Evolutionary conservation across 2,329 filamentous ascomycete genomes (phyloP).

Genomic region (Pseudogymnoascus sp.): DNA sequence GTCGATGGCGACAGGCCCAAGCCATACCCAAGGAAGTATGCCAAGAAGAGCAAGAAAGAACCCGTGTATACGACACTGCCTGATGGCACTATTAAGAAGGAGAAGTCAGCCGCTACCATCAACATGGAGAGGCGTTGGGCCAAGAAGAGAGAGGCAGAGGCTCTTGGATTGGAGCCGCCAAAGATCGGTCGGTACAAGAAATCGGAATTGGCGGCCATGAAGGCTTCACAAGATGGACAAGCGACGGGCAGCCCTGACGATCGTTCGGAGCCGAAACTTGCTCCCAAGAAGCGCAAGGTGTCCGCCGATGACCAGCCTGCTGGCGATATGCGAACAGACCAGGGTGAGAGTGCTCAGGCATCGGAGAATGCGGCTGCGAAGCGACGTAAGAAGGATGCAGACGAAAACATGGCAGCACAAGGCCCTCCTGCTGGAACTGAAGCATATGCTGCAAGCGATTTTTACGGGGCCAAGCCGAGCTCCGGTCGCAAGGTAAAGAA

Average conservation of each 20-base stretch:
- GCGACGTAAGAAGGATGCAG: background rate
- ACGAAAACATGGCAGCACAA: background rate
- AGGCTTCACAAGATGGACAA: constrained; percentile 1
- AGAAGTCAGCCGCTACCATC: constrained; percentile 11
- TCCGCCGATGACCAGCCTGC: background rate
- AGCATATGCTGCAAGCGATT: background rate
- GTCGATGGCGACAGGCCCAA: background rate
- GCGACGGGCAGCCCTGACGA: background rate
- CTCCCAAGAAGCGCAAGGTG: constrained; percentile 3
- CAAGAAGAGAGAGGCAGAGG: constrained; percentile 12
- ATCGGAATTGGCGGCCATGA: constrained; percentile 8
- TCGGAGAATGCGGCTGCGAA: background rate
- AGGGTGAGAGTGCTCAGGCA: background rate
- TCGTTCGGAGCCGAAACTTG: background rate
- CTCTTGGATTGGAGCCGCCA: constrained; percentile 12
- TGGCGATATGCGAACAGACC: background rate
- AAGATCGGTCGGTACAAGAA: constrained; percentile 16
- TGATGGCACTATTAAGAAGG: constrained; percentile 14
- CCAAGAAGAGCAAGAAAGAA: constrained; percentile 10
- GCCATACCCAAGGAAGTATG: constrained; percentile 1
- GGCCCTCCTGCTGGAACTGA: background rate
- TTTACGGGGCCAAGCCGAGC: background rate
- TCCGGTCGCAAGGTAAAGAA: background rate
- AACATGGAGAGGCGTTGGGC: constrained; percentile 16
- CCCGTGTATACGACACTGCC: background rate